These are phyloP conservation scores for Neurospora tetrasperma DNA, from an alignment of 495 filamentous ascomycete species.

Conservation along the genomic window DNA sequence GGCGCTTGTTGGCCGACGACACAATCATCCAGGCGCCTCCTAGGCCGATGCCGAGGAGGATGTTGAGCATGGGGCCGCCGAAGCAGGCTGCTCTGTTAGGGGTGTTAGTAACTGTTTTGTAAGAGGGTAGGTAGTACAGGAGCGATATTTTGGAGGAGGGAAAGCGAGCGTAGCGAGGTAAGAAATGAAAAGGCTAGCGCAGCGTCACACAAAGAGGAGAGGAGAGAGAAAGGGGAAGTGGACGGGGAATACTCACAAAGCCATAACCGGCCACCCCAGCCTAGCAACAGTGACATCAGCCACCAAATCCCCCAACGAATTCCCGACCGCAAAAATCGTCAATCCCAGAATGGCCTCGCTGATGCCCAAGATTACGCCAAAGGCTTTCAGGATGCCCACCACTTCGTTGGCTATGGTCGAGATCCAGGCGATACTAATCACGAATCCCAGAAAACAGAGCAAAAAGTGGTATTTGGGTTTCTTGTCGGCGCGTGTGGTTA, in stretches of 20 bases:
- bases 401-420: constrained; percentile 93
- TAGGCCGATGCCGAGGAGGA: constrained; percentile 85
- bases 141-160: too few species aligned
- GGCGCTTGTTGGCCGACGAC: constrained; percentile 41
- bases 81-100: constrained; percentile 66
- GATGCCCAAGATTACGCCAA: constrained; percentile 87
- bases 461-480: constrained; percentile 60
- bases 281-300: constrained; percentile 90
- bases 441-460: constrained; percentile 83
- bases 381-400: constrained; percentile 84
- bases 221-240: neutral
- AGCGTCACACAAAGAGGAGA: neutral
- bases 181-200: too few species aligned
- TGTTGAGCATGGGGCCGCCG: constrained; percentile 96
- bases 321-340: constrained; percentile 94
- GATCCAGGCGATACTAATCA: constrained; percentile 90
- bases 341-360: constrained; percentile 92
- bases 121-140: too few species aligned
- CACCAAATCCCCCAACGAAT: constrained; percentile 88
- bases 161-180: too few species aligned
- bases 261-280: constrained; percentile 95
- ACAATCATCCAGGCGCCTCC: constrained; percentile 79
- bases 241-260: constrained; percentile 47
- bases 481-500: constrained; percentile 47
- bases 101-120: too few species aligned